Base-by-base conservation (phyloP, 257 asterid species). In the Nicotiana attenuata region DNA sequence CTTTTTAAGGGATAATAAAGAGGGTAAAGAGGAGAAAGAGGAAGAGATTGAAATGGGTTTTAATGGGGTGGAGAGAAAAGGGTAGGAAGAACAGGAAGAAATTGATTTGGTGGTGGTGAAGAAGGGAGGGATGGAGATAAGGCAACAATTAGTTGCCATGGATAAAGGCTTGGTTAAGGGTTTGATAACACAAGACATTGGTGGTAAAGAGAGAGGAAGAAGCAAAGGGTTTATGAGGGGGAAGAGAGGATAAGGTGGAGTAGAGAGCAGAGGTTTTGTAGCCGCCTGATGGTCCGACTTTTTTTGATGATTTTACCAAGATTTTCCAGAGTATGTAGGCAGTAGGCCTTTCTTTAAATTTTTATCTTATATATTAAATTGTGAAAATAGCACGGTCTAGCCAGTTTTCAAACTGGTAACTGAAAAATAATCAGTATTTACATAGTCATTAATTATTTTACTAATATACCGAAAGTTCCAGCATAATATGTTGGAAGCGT, bases 71-170 rank as follows among this genome's bases (percentile, higher is more conserved):
- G 78, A 71, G n/a, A 71, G 17, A 22, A 71, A 73, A 38, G 90
- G 87, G 84, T 76, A 83, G 9, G 90, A 84, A 29, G 90, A 86
- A 45, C 73, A 83, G 9, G 90, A 84, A 29, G 90, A 86, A 45
- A 89, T 68, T n/a, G 92, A 84, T 83, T 88, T 89, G 8, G 89
- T 78, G 57, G 89, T 14, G 65, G 91, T 66, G 88, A 86, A 86
- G 66, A 88, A 89, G 17, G 16, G 94, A 85, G 10, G 97, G 88
- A 84, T 79, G 45, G 97, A 88, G 65, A 90, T 81, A 65, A 87
- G 81, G 89, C 92, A 91, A 73, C 85, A 85, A 45, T 87, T 92
- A 26, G 95, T 80, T 14, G 94, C 87, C 94, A 91, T 85, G 66
- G 95, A 81, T 61, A 86, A 20, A 26, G 95, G 83, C 76, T 91